Base-by-base conservation (phyloP, 257 asterid genomes). In the Salvia hispanica region DNA sequence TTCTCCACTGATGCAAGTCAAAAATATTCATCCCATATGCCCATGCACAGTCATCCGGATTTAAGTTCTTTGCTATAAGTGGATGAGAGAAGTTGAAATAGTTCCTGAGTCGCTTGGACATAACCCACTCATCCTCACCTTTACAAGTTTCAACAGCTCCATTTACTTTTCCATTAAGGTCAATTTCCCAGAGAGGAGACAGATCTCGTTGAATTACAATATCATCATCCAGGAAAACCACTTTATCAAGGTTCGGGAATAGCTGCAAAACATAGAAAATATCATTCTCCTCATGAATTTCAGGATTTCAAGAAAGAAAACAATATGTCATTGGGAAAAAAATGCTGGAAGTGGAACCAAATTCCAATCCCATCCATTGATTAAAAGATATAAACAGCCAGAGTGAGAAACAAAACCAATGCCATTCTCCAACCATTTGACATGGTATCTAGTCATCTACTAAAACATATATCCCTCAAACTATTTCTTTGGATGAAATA, bases 91-190 rank as follows among this genome's bases (percentile, higher is more conserved):
- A 93, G 83, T 93, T 93, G 92, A 93, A 93, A 83, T 93, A 93
- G 77, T 84, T 93, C 82, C 83, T 83, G 77, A 93, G 82, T 62
- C 83, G 86, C 82, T 93, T 93, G 21, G 97, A 90, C 99, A 93
- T 93, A 56, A 93, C 99, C 99, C 96, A 94, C 72, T 88, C 82
- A 53, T 94, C 99, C 50, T 88, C 95, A 71, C 99, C 99, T 84
- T 83, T 90, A 79, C 99, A 94, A 61, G 99, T 94, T 80, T 90
- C 99, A 52, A 94, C 99, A 87, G 99, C 99, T 69, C 99, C 99
- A 63, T 93, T 93, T 70, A 90, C 95, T 77, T 90, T 93, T 65
- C 97, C 99, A 16, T 72, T 60, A 52, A 94, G 96, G 74, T 94
- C 81, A 73, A 94, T 85, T 9, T 90, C 87, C 95, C 95, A 94